A percentile compares a stretch with the other conserved stretches of the same genome.
phyloP scores from a whole-genome alignment of 2,329 filamentous ascomycete genomes.

The Verticillium albo-atrum region DNA sequence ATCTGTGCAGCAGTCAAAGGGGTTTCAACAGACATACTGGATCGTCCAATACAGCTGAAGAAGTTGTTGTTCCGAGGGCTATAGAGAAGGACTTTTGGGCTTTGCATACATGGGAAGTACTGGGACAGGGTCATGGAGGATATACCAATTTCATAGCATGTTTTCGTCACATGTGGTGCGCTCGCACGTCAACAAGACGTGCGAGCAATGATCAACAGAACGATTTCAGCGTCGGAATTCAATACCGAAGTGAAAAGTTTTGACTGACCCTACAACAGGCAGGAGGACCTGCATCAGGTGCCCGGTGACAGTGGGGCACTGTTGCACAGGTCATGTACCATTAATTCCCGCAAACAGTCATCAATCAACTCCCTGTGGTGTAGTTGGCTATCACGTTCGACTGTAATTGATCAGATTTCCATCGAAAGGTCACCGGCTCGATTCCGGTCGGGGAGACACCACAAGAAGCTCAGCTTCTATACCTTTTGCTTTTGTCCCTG shows the following conservation, averaged over 20 bases:
- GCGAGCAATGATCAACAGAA: not conserved
- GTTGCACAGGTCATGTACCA: too few species aligned
- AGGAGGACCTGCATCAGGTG: too few species aligned
- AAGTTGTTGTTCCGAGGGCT: not conserved
- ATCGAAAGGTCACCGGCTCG: slow-evolving; percentile 14
- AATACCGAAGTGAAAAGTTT: too few species aligned
- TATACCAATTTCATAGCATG: not conserved
- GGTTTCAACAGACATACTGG: not conserved
- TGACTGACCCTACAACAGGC: too few species aligned
- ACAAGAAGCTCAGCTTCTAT: not conserved
- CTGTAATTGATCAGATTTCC: slow-evolving; percentile 9
- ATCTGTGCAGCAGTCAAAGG: not conserved
- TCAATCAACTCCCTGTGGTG: slow-evolving; percentile 6
- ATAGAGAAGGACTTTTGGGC: not conserved
- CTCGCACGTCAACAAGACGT: not conserved
- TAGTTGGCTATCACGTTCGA: slow-evolving; percentile 14
- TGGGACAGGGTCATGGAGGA: not conserved
- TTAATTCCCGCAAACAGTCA: too few species aligned
- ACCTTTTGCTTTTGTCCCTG: slow-evolving; percentile 15
- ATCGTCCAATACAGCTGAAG: not conserved
- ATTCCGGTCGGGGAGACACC: slow-evolving; percentile 10
- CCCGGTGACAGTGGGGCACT: too few species aligned
- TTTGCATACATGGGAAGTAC: not conserved
- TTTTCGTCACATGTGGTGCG: not conserved
- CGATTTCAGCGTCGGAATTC: not conserved